phyloP scores from a whole-genome alignment of 768 basidiomycete genomes.

The Boletus sp. region DNA sequence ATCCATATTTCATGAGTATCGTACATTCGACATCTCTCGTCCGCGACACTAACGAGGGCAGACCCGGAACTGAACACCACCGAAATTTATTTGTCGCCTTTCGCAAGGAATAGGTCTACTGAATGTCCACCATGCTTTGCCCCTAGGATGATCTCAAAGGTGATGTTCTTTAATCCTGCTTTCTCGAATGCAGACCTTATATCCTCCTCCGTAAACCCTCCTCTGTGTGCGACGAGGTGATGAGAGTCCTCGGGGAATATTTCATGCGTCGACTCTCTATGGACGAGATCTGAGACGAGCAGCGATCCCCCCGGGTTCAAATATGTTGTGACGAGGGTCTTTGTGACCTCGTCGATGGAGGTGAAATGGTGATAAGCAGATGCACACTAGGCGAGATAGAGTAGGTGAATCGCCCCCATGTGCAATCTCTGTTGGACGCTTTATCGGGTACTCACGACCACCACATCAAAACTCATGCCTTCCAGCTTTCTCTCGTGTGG shows the following conservation, averaged over 20 bases:
- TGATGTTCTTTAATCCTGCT: slow-evolving; percentile 48
- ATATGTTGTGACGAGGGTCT: slow-evolving; percentile 44
- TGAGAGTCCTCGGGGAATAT: slow-evolving; percentile 33
- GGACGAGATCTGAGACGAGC: slow-evolving; percentile 54
- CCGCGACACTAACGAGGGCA: background rate
- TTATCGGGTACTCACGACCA: slow-evolving; percentile 51
- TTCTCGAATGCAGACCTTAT: slow-evolving; percentile 49
- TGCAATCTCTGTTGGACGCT: background rate
- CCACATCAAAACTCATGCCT: slow-evolving; percentile 60
- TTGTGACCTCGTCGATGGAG: slow-evolving; percentile 49
- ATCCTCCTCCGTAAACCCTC: slow-evolving; percentile 49
- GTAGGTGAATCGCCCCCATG: background rate
- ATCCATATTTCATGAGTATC: background rate
- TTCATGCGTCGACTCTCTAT: slow-evolving; percentile 20
- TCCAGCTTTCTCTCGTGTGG: slow-evolving; percentile 47
- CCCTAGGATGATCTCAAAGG: slow-evolving; percentile 34
- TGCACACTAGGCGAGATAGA: slow-evolving; percentile 45
- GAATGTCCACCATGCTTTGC: slow-evolving; percentile 33
- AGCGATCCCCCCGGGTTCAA: slow-evolving; percentile 62
- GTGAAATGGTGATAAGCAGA: slow-evolving; percentile 62
- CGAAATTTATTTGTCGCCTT: slow-evolving; percentile 38
- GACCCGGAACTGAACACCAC: no score
- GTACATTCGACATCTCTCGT: background rate
- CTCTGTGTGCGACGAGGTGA: slow-evolving; percentile 52
- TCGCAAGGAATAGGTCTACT: slow-evolving; percentile 54